These are phyloP conservation scores for Pythium aquatile DNA, from an alignment of 352 stramenopile genomes.

Conservation along the genomic window DNA sequence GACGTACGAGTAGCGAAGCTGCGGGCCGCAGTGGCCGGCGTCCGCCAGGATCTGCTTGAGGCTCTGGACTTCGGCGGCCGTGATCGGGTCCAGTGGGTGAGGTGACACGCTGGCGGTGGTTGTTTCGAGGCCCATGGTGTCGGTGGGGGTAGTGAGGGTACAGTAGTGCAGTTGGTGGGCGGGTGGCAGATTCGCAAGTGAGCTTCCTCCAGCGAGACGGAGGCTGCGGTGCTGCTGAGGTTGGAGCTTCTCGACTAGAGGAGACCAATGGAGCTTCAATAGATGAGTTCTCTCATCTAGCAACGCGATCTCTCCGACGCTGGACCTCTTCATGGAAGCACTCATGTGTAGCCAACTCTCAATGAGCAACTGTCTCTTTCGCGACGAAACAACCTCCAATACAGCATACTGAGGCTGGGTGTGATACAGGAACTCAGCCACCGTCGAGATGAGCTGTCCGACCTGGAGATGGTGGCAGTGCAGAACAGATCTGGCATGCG, in stretches of 20 bases:
- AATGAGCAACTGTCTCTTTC: neutral
- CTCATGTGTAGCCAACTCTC: neutral
- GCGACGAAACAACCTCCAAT: neutral
- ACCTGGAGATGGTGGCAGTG: neutral
- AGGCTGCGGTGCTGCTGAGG: neutral
- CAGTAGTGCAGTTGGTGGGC: neutral
- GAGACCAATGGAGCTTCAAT: neutral
- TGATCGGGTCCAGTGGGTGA: constrained; percentile 50
- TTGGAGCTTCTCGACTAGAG: neutral
- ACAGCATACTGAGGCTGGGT: neutral
- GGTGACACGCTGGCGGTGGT: constrained; percentile 21
- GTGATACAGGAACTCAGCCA: neutral
- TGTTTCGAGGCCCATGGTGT: neutral
- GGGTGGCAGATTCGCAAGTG: neutral
- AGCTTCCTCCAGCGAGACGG: neutral
- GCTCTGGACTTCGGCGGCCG: constrained; percentile 38
- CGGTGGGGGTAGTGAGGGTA: neutral
- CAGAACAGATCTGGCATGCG: neutral
- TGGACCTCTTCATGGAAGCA: too few species aligned
- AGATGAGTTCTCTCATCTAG: too few species aligned
- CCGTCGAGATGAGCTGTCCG: neutral
- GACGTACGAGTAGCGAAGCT: constrained; percentile 49
- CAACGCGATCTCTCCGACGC: too few species aligned
- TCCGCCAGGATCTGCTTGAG: constrained; percentile 46
- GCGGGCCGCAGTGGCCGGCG: constrained; percentile 31